Conservation (phyloP, 2,329 filamentous ascomycete genomes). For the Neopestalotiopsis sp. region DNA sequence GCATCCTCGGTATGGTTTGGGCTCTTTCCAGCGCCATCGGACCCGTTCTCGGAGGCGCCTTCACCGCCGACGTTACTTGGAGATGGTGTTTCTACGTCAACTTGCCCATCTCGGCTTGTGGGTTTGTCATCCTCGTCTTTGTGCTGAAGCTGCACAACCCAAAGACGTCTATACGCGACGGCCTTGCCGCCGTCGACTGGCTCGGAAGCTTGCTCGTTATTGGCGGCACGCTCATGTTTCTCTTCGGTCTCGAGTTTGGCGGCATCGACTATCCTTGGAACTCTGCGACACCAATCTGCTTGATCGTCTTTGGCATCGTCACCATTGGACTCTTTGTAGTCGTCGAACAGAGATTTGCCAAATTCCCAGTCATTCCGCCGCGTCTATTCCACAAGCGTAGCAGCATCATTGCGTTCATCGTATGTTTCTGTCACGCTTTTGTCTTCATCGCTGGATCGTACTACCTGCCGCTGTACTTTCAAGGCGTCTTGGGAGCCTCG, state of each 20-base stretch:
- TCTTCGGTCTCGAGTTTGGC: constrained; percentile 85
- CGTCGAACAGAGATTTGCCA: constrained; percentile 75
- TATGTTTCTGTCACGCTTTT: constrained; percentile 76
- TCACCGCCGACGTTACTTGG: constrained; percentile 67
- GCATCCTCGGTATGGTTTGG: constrained; percentile 62
- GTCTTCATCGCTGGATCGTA: constrained; percentile 81
- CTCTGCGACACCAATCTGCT: constrained; percentile 75
- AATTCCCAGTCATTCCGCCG: constrained; percentile 79
- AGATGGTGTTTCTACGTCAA: constrained; percentile 76
- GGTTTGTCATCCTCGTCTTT: constrained; percentile 57
- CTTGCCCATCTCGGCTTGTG: constrained; percentile 51
- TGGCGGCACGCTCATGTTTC: constrained; percentile 81
- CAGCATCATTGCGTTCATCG: constrained; percentile 67
- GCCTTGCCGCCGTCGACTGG: constrained; percentile 69
- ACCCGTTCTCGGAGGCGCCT: constrained; percentile 71
- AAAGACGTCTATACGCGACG: constrained; percentile 64
- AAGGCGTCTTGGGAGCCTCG: constrained; percentile 65
- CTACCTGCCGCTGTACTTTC: constrained; percentile 84
- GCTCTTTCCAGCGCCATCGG: constrained; percentile 69
- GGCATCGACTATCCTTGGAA: constrained; percentile 77
- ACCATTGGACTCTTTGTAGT: constrained; percentile 70
- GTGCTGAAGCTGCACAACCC: constrained; percentile 73
- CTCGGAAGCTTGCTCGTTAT: constrained; percentile 64
- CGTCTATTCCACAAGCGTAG: constrained; percentile 70
- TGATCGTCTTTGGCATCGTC: constrained; percentile 75